These are phyloP conservation scores for Catharanthus roseus DNA, from an alignment of 257 asterid species.

Conservation along the genomic window DNA sequence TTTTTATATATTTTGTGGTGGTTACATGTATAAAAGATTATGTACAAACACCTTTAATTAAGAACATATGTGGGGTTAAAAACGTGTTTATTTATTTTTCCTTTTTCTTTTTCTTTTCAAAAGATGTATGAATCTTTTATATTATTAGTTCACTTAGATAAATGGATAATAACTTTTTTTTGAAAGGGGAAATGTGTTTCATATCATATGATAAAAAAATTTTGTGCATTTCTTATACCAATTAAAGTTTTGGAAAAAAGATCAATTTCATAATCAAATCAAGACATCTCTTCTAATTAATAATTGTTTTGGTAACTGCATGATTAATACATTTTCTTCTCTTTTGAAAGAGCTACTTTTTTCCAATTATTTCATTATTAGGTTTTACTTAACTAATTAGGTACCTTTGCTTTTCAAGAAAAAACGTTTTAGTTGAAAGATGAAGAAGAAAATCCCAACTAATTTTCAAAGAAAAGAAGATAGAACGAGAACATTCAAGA, in stretches of 20 bases:
- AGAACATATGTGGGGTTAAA: neutral
- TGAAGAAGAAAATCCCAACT: neutral
- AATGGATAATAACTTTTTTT: neutral
- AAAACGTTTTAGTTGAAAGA: neutral
- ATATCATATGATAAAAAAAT: neutral
- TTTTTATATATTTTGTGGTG: neutral
- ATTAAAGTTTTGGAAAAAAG: neutral
- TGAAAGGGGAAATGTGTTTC: neutral
- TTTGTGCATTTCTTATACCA: neutral
- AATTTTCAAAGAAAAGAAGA: no score
- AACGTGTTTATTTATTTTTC: neutral
- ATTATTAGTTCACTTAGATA: neutral
- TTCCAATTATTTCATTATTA: neutral
- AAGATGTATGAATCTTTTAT: neutral
- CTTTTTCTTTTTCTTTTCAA: neutral
- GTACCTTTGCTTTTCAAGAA: neutral
- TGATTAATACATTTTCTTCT: no score
- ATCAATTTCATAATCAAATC: neutral
- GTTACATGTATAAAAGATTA: neutral
- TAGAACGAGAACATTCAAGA: no score
- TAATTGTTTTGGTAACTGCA: no score
- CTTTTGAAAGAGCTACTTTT: neutral
- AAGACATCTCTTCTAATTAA: no score
- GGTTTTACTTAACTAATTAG: neutral
- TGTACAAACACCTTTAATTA: neutral